Evolutionary conservation across 2,329 filamentous ascomycete species (phyloP).

Genomic region (Venturia carpophila): DNA sequence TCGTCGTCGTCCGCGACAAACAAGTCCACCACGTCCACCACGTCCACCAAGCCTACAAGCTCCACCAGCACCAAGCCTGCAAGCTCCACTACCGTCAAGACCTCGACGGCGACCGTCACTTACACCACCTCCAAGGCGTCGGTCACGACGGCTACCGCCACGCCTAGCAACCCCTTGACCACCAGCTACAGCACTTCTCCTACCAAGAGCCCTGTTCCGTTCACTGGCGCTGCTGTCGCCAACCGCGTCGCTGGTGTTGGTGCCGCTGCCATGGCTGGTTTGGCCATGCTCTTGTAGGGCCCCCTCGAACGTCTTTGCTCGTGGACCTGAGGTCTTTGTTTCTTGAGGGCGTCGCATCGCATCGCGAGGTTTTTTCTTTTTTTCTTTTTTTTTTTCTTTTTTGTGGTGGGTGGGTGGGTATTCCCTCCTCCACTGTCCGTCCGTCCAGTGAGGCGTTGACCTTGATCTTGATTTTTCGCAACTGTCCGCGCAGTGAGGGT

Average conservation of each 20-base stretch:
- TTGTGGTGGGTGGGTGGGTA: background rate
- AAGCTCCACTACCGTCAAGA: background rate
- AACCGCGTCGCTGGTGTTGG: slow-evolving; percentile 1
- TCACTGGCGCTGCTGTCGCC: slow-evolving; percentile 10
- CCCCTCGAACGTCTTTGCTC: too few relatives aligned
- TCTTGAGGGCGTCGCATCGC: background rate
- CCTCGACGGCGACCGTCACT: background rate
- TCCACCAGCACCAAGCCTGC: background rate
- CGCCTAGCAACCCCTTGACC: too few relatives aligned
- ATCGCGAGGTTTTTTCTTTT: background rate
- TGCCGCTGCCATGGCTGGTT: background rate
- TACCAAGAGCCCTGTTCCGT: background rate
- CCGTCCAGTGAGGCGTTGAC: background rate
- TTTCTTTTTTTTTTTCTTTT: too few relatives aligned
- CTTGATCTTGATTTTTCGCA: background rate
- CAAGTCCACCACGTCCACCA: background rate
- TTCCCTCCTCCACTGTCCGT: background rate
- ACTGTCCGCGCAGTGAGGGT: too few relatives aligned
- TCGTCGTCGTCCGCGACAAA: background rate
- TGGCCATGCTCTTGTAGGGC: slow-evolving; percentile 1
- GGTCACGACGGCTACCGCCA: background rate
- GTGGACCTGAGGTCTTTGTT: too few relatives aligned
- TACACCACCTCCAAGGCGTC: background rate
- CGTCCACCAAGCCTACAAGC: background rate
- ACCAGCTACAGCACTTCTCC: background rate